Base-by-base conservation (phyloP, 225 moss, liverwort and hornwort species). In the Sphagnum tenellum region DNA sequence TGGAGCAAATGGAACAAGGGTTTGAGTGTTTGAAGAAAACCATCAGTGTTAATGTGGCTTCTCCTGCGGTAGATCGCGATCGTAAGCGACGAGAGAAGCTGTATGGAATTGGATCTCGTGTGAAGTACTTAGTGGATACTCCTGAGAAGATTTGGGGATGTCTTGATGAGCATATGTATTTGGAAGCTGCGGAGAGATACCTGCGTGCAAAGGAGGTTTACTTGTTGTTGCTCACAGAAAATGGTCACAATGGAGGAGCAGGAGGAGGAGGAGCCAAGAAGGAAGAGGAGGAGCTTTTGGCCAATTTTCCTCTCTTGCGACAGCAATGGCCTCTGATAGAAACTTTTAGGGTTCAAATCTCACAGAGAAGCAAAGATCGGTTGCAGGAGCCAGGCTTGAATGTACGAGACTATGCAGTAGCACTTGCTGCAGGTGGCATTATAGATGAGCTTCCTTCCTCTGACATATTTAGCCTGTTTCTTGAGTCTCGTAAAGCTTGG, bases 61-160 rank as follows among this genome's bases (percentile, higher is more conserved):
- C 88, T 1, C 76, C 83, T 3, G 88, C 85, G 29, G 86, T 85
- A 6, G 88, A 88, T 64, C 74, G 61, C 10, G 96, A 90, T 64
- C 81, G 92, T 64, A 77, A 74, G 64, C 56, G 79, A 71, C 84
- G 95, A 63, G 92, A 89, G 77, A 64, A 70, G 50, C 73, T 96
- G 54, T 96, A 82, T 45, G 96, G 73, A 4, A 82, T 92, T 46
- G 96, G 89, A 4, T 75, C 88, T 48, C 75, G 96, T 63, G 92
- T 96, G 11, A 96, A 92, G 80, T 96, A 92, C 58, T 60, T 96
- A 45, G 96, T 92, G 46, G 96, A 96, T 58, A 96, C 96, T 57
- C 92, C 96, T 11, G 96, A 96, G 64, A 96, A 92, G 78, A 96
- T 96, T 71, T 96, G 96, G 96, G 96, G 92, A 9, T 96, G 96